Percentiles rank a stretch among this genome's conserved stretches.
These are phyloP conservation scores for Vigna radiata DNA, from an alignment of 306 rosid species.

Conservation along the genomic window DNA sequence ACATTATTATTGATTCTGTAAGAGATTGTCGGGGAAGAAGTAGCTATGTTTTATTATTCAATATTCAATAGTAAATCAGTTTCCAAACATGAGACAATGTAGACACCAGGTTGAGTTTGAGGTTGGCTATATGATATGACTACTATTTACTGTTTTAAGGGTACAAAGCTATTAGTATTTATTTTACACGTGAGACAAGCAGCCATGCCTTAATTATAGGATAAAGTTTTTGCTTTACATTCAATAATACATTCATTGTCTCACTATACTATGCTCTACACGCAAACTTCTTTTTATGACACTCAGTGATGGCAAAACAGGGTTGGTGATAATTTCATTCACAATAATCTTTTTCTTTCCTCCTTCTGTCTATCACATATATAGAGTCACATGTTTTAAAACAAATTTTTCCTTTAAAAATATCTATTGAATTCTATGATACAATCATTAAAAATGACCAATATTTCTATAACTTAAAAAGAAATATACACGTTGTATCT, in stretches of 20 bases:
- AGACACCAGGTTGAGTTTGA: constrained; percentile 32
- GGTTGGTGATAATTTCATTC: background rate
- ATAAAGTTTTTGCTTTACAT: constrained; percentile 39
- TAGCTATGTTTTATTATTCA: constrained; percentile 16
- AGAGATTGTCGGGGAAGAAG: constrained; percentile 49
- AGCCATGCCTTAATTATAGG: constrained; percentile 28
- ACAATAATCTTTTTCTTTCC: constrained; percentile 9
- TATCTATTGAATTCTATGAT: no score
- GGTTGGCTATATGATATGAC: constrained; percentile 36
- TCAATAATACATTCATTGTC: constrained; percentile 30
- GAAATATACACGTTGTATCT: no score
- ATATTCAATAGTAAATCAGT: constrained; percentile 17
- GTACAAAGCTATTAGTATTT: constrained; percentile 20
- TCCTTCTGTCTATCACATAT: no score
- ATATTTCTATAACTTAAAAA: no score
- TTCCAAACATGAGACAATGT: constrained; percentile 39
- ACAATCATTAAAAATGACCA: no score
- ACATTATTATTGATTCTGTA: constrained; percentile 28
- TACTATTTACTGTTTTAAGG: background rate
- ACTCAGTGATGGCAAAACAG: background rate
- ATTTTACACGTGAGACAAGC: constrained; percentile 30
- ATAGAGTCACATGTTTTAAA: no score
- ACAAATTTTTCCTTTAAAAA: no score
- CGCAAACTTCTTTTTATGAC: constrained; percentile 44
- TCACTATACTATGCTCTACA: constrained; percentile 36